Conservation (phyloP, 495 filamentous ascomycete species). For the Aspergillus diversus region DNA sequence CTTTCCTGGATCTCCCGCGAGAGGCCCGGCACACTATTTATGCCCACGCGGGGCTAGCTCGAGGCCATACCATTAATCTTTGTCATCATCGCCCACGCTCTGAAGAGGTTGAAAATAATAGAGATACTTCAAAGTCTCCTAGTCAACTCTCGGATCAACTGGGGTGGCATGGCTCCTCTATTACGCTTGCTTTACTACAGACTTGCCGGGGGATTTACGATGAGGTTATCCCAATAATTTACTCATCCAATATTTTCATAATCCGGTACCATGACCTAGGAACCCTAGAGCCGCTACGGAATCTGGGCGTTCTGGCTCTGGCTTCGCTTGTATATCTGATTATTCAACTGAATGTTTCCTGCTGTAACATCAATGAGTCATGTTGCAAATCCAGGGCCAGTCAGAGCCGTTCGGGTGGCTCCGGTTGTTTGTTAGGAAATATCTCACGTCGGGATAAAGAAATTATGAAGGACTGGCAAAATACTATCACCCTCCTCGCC, state of each 20-base stretch:
- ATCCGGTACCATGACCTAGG: background rate
- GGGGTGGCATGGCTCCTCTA: background rate
- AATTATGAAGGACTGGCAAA: background rate
- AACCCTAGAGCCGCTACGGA: background rate
- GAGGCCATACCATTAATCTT: background rate
- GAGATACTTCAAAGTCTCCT: background rate
- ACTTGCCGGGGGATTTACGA: background rate
- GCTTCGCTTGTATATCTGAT: background rate
- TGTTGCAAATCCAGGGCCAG: background rate
- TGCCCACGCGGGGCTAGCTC: background rate
- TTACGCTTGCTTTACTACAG: background rate
- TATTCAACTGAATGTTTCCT: background rate
- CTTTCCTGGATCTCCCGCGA: background rate
- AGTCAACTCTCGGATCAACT: no score
- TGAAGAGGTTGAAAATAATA: background rate
- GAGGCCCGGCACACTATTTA: background rate
- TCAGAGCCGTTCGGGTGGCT: background rate
- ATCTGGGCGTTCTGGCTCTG: background rate
- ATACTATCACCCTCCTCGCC: background rate
- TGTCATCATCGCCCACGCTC: background rate
- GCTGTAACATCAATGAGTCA: background rate
- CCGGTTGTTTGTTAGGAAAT: background rate
- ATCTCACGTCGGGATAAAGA: background rate
- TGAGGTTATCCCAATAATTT: background rate
- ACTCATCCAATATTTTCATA: background rate